Percentiles rank a stretch among this genome's conserved stretches.
Evolutionary conservation across 805 yeast genomes (phyloP).

Genomic region (Starmera dryadoides): DNA sequence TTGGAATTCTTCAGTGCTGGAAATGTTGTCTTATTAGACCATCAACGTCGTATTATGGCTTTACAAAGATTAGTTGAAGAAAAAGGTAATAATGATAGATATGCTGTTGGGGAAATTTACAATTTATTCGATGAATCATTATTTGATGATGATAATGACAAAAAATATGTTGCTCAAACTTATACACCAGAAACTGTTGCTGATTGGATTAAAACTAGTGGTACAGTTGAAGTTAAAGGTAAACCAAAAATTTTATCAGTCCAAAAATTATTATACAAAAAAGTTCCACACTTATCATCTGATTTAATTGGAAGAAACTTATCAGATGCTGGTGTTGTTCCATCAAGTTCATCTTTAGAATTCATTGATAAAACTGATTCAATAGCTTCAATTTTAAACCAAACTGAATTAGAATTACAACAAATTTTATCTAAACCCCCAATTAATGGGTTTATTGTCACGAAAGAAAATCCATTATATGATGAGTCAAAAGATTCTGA

Average conservation of each 20-base stretch:
- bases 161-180: neutral
- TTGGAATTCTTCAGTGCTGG: conserved; percentile 96
- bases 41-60: conserved; percentile 56
- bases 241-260: conserved; percentile 49
- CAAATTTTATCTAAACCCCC: conserved; percentile 27
- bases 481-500: conserved; percentile 31
- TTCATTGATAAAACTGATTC: conserved; percentile 18
- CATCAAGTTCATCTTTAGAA: conserved; percentile 30
- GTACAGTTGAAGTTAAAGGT: conserved; percentile 12
- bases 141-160: conserved; percentile 25
- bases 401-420: conserved; percentile 38
- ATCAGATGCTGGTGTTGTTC: conserved; percentile 36
- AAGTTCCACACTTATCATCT: conserved; percentile 69
- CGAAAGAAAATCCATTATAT: conserved; percentile 49
- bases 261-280: conserved; percentile 61
- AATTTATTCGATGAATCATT: conserved; percentile 47
- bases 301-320: conserved; percentile 65
- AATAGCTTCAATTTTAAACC: conserved; percentile 36
- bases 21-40: conserved; percentile 72
- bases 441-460: conserved; percentile 54
- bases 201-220: conserved; percentile 22
- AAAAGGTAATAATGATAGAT: conserved; percentile 52
- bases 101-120: conserved; percentile 73
- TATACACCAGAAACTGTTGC: conserved; percentile 14
- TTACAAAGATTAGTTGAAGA: conserved; percentile 76